Evolutionary conservation across 345 rosid species (phyloP).

Genomic region (Anastatica hierochuntica): DNA sequence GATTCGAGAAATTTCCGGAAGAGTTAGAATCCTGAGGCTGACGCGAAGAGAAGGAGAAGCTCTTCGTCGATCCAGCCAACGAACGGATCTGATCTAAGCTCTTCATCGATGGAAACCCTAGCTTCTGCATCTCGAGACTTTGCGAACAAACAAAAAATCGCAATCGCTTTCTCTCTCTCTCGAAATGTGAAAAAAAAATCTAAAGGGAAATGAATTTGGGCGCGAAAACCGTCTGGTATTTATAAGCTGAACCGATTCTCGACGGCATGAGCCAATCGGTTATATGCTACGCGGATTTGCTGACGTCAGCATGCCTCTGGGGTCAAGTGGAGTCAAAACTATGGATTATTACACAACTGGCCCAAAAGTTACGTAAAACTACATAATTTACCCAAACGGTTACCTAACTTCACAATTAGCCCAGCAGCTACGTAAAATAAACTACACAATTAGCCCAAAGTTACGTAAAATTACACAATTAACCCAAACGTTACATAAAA

Average conservation of each 20-base stretch:
- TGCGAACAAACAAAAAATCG: background rate
- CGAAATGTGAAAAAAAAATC: too few species aligned
- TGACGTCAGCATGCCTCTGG: background rate
- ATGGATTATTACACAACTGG: background rate
- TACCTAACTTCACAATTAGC: background rate
- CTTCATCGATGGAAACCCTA: slow-evolving; percentile 58
- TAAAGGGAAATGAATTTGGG: background rate
- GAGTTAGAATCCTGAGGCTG: slow-evolving; percentile 40
- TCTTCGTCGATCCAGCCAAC: slow-evolving; percentile 42
- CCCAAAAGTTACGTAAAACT: background rate
- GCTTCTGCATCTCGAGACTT: slow-evolving; percentile 58
- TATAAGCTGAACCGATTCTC: background rate
- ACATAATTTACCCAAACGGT: background rate
- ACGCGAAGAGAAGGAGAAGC: slow-evolving; percentile 44
- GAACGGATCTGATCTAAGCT: slow-evolving; percentile 58
- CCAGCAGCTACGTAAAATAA: background rate
- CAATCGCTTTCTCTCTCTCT: background rate
- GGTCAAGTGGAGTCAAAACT: background rate
- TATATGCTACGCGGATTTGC: background rate
- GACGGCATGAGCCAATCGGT: background rate
- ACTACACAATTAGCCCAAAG: background rate
- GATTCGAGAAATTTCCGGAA: slow-evolving; percentile 58
- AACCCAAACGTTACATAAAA: background rate
- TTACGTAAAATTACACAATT: background rate
- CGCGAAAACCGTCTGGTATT: background rate